phyloP scores from a whole-genome alignment of 2,329 filamentous ascomycete genomes.

The Cercospora sp. region DNA sequence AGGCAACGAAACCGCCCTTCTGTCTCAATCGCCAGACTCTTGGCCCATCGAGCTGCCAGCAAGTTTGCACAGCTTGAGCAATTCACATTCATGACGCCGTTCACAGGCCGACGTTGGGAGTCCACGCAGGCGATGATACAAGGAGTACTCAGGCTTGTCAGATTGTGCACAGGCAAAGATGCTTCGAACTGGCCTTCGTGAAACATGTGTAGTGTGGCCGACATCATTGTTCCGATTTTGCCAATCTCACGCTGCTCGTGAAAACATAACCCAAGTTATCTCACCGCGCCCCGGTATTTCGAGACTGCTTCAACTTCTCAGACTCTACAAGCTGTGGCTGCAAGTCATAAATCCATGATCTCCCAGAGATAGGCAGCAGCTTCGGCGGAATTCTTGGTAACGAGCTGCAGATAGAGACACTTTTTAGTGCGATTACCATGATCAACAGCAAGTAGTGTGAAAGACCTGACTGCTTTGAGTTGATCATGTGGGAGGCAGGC shows the following conservation, averaged over 20 bases:
- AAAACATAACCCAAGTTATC: background rate
- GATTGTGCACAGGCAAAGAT: background rate
- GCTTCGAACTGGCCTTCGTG: background rate
- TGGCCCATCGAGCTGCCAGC: background rate
- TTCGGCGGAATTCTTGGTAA: background rate
- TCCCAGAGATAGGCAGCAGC: background rate
- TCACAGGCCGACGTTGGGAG: background rate
- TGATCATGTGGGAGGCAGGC: background rate
- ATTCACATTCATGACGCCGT: background rate
- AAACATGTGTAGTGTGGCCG: background rate
- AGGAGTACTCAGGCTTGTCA: background rate
- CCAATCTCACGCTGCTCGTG: background rate
- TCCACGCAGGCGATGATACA: background rate
- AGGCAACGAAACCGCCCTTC: background rate
- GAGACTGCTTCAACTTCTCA: background rate
- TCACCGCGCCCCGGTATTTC: background rate
- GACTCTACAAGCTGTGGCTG: background rate
- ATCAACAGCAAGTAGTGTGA: background rate
- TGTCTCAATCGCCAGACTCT: background rate
- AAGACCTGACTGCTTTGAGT: background rate
- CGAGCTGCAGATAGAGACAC: background rate
- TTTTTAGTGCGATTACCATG: background rate
- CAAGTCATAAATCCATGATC: background rate
- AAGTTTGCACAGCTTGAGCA: background rate
- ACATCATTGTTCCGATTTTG: background rate